These are phyloP conservation scores for Fragaria iinumae DNA, from an alignment of 306 rosid genomes.

Conservation along the genomic window DNA sequence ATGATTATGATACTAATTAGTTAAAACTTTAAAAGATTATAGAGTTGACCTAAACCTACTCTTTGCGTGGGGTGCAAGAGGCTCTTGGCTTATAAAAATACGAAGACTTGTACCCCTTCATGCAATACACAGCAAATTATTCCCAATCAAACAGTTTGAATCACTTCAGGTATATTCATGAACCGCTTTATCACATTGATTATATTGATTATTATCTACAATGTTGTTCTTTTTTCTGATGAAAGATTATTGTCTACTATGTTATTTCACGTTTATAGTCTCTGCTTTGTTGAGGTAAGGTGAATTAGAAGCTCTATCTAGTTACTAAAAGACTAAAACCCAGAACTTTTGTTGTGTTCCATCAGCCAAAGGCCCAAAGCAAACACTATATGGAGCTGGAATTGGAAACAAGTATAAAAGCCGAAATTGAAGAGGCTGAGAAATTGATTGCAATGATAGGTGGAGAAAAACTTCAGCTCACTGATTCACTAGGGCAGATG, in stretches of 20 bases:
- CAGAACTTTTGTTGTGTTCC: too few relatives aligned
- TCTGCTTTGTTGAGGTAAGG: background rate
- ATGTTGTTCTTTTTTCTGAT: too few relatives aligned
- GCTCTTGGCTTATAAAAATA: background rate
- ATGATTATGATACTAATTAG: too few relatives aligned
- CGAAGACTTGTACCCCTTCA: background rate
- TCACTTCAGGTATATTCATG: background rate
- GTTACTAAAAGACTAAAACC: too few relatives aligned
- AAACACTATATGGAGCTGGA: too few relatives aligned
- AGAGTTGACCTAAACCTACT: background rate
- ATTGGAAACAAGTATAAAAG: too few relatives aligned
- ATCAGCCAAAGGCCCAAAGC: too few relatives aligned
- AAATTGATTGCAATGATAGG: background rate
- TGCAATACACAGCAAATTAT: background rate
- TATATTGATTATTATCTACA: background rate
- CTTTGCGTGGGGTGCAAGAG: conserved; percentile 8
- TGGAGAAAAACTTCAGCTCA: background rate
- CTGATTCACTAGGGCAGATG: background rate
- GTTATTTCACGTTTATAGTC: too few relatives aligned
- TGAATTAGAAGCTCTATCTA: too few relatives aligned
- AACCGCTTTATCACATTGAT: background rate
- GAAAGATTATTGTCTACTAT: too few relatives aligned
- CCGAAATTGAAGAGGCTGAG: background rate
- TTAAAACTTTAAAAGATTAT: background rate
- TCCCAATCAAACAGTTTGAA: background rate